Evolutionary conservation across 352 stramenopile species (phyloP), one percentile per base, ranked within the genome.

Genomic region (Phytophthora niederhauseri): DNA sequence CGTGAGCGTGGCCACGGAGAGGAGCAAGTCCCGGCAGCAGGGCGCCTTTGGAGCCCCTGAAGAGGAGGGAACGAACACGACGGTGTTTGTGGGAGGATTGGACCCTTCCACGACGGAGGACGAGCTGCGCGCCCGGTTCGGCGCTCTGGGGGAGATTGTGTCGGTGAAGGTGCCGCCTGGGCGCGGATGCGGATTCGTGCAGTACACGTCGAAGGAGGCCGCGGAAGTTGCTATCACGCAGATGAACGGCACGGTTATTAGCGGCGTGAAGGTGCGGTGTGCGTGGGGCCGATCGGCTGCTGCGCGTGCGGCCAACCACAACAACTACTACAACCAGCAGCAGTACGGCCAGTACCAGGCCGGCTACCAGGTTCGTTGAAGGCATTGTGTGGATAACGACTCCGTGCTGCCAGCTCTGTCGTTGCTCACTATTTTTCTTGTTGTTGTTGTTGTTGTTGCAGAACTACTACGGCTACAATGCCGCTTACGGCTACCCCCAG

Each of bases 61-160:
- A 34, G 81, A 87, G 15, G 86, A 96, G 49, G 83, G 75, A 26
- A 57, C 87, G 6, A 97, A 97, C 69, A 97, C 92, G 52, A 98
- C 92, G 4, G 92, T 98, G 19, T 98, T 98, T 80, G 88, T 98
- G 6, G 93, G 93, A 15, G 92, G 92, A 26, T 72, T 98, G 52
- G 89, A 96, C 54, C 76, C 92, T 24, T 84, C 63, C 6, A 87
- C 84, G 6, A 92, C 90, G 2, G 90, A 94, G 28, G 91, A 97
- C 4, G 92, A 97, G 28, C 73, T 98, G 11, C 85, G 89, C 20
- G 69, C 84, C 28, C 85, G 89, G 20, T 98, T 98, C 64, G 72
- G 77, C 17, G 70, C 70, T 15, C 84, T 95, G 30, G 93, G 93
- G 30, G 85, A 95, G 57, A 85, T 93, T 73, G 57, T 85, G 73